These are phyloP conservation scores for Xylariaceae sp. DNA, from an alignment of 2,329 filamentous ascomycete genomes.

Conservation along the genomic window DNA sequence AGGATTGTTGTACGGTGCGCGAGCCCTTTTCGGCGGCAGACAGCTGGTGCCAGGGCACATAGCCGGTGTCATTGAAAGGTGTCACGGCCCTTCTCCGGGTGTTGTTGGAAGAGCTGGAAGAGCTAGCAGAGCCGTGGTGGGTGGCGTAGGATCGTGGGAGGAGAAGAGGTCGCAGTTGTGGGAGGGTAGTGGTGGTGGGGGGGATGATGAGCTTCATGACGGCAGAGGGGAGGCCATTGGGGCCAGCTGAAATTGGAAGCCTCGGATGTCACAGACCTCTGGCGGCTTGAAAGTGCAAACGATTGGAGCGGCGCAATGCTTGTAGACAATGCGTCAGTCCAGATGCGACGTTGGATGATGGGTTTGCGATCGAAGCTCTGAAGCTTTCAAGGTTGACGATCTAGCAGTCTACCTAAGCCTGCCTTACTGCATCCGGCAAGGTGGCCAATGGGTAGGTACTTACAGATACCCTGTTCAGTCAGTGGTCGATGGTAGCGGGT, in stretches of 20 bases:
- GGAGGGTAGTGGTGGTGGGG: conserved; percentile 35
- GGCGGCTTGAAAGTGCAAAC: no score
- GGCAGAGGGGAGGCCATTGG: conserved; percentile 37
- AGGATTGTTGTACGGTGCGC: conserved; percentile 82
- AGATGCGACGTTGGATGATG: no score
- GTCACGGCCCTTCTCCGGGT: conserved; percentile 68
- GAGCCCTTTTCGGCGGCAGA: conserved; percentile 75
- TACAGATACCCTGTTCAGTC: no score
- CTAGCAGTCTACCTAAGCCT: no score
- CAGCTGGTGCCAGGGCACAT: conserved; percentile 76
- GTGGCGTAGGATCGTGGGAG: conserved; percentile 57
- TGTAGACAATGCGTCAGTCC: no score
- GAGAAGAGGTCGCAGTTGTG: conserved; percentile 37
- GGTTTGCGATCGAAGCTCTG: no score
- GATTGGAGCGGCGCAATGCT: background rate
- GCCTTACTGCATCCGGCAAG: no score
- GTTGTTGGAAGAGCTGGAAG: conserved; percentile 37
- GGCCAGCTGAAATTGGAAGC: conserved; percentile 3
- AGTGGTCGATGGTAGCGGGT: no score
- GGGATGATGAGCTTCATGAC: conserved; percentile 46
- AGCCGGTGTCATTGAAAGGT: conserved; percentile 80
- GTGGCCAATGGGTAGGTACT: no score
- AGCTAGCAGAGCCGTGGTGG: conserved; percentile 44
- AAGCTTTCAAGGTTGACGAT: no score
- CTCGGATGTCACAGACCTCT: no score